Evolutionary conservation across 352 stramenopile genomes (phyloP).

Genomic region (Phytophthora niederhauseri): DNA sequence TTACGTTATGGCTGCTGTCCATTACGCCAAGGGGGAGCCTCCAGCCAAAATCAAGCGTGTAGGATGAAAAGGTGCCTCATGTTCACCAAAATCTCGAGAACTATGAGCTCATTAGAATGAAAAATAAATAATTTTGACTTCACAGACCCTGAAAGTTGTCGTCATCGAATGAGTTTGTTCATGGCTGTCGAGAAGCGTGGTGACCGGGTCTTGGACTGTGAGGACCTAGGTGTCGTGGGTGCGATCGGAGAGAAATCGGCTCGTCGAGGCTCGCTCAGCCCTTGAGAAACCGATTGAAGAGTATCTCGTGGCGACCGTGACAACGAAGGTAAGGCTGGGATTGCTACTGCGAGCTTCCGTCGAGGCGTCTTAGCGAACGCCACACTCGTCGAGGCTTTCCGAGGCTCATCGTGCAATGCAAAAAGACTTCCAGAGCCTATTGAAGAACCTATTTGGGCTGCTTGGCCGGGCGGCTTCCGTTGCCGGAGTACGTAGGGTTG

Average conservation of each 20-base stretch:
- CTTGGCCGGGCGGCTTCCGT: constrained; percentile 35
- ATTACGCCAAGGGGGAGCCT: constrained; percentile 42
- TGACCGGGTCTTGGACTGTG: constrained; percentile 54
- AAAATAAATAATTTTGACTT: background rate
- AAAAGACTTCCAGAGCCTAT: constrained; percentile 55
- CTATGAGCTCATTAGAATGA: background rate
- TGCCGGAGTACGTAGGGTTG: constrained; percentile 67
- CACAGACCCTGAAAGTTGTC: background rate
- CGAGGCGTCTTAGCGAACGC: constrained; percentile 42
- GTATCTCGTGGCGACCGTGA: constrained; percentile 23
- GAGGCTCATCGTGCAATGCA: constrained; percentile 37
- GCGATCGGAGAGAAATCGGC: constrained; percentile 39
- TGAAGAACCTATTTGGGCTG: constrained; percentile 33
- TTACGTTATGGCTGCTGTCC: constrained; percentile 50
- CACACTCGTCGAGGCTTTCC: constrained; percentile 45
- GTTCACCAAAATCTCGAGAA: background rate
- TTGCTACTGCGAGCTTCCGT: constrained; percentile 40
- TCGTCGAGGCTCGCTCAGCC: constrained; percentile 19
- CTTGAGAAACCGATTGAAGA: constrained; percentile 20
- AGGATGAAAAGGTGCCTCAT: constrained; percentile 14
- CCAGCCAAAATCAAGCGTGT: constrained; percentile 48
- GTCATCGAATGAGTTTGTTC: constrained; percentile 55
- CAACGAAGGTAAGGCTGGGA: constrained; percentile 33
- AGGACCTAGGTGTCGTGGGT: constrained; percentile 45
- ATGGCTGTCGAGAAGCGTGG: constrained; percentile 47